Conservation (phyloP, 495 filamentous ascomycete genomes). For the Neurospora sp. region DNA sequence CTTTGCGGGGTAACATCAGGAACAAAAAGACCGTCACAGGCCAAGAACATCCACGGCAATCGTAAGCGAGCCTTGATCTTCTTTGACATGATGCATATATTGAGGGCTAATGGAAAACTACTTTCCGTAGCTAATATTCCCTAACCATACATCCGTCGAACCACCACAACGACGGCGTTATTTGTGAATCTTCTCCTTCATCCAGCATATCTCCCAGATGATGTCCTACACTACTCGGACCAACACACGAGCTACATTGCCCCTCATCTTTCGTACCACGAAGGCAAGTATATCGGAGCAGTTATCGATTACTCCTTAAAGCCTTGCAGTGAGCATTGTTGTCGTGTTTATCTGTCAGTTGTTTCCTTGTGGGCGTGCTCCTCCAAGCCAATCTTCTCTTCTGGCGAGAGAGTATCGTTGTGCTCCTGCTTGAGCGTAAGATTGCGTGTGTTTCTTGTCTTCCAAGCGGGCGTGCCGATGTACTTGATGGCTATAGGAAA, state of each 20-base stretch:
- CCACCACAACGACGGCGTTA: not conserved
- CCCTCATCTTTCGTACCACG: not conserved
- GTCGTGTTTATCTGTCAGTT: not conserved
- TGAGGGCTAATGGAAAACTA: not conserved
- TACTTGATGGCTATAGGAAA: slow-evolving; percentile 42
- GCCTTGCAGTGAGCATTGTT: not conserved
- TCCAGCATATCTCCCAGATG: not conserved
- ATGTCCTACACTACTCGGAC: not conserved
- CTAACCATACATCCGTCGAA: not conserved
- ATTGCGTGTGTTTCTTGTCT: slow-evolving; percentile 38
- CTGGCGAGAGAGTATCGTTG: slow-evolving; percentile 19
- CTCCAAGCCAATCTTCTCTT: slow-evolving; percentile 19
- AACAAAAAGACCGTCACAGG: not conserved
- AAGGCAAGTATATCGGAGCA: not conserved
- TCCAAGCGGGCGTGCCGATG: slow-evolving; percentile 61
- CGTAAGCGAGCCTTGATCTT: not conserved
- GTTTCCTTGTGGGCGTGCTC: slow-evolving; percentile 7
- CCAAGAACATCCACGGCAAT: not conserved
- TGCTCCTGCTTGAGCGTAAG: slow-evolving; percentile 21
- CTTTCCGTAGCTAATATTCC: not conserved
- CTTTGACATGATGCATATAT: not conserved
- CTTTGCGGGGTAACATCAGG: not conserved
- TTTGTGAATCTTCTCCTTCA: not conserved
- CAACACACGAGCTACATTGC: not conserved
- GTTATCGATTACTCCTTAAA: not conserved